A percentile compares a stretch with the other conserved stretches of the same genome.
Conservation (phyloP, 2,329 filamentous ascomycete genomes). For the Aspergillus bombycis region DNA sequence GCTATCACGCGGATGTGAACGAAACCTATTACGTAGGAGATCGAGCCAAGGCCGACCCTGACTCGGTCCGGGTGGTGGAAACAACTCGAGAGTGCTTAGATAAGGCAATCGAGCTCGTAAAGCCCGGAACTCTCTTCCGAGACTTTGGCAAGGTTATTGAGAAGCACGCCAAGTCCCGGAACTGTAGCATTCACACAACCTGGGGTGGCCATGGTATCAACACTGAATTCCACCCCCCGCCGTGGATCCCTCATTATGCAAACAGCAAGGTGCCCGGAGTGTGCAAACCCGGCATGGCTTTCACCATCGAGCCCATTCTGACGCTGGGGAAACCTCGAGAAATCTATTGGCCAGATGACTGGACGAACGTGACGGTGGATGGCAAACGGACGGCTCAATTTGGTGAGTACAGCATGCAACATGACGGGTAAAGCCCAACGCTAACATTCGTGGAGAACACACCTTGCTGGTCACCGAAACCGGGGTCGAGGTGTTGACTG, state of each 20-base stretch:
- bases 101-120: slow-evolving; percentile 81
- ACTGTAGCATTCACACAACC: slow-evolving; percentile 82
- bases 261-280: slow-evolving; percentile 87
- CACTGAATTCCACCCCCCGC: slow-evolving; percentile 82
- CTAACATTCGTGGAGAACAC: slow-evolving; percentile 57
- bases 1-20: slow-evolving; percentile 90
- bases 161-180: slow-evolving; percentile 77
- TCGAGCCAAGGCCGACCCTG: slow-evolving; percentile 75
- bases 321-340: slow-evolving; percentile 81
- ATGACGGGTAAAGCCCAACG: neutral
- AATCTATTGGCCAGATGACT: slow-evolving; percentile 93
- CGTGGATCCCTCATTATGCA: slow-evolving; percentile 90
- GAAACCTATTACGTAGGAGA: slow-evolving; percentile 95
- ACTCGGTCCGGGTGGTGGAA: slow-evolving; percentile 82
- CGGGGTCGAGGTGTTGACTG: slow-evolving; percentile 75
- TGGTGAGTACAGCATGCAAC: slow-evolving; percentile 32
- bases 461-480: slow-evolving; percentile 78
- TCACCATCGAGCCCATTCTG: slow-evolving; percentile 96
- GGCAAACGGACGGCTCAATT: slow-evolving; percentile 91
- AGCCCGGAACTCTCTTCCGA: slow-evolving; percentile 82
- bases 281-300: slow-evolving; percentile 91
- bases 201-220: slow-evolving; percentile 95
- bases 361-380: slow-evolving; percentile 88
- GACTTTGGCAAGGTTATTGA: slow-evolving; percentile 91
- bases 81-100: slow-evolving; percentile 81